These are phyloP conservation scores for Phytophthora pini DNA, from an alignment of 352 stramenopile genomes.

Conservation along the genomic window DNA sequence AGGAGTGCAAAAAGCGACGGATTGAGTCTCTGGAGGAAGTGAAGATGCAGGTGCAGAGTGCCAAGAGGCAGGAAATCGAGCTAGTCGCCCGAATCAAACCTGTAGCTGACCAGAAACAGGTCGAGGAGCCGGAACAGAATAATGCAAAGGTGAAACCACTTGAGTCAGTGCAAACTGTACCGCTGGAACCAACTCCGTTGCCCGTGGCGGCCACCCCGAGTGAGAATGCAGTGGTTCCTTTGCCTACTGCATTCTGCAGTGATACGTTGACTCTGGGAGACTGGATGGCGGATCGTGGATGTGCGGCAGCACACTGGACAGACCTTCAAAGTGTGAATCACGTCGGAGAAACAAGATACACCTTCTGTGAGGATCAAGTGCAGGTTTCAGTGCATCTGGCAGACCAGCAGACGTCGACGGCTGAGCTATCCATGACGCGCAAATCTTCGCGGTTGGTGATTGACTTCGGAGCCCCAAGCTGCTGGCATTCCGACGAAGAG, in stretches of 20 bases:
- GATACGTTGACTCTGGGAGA: conserved; percentile 19
- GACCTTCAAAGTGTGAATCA: conserved; percentile 15
- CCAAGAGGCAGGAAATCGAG: conserved; percentile 20
- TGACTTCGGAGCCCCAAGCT: conserved; percentile 63
- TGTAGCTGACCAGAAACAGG: background rate
- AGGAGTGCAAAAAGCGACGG: conserved; percentile 28
- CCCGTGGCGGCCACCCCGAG: background rate
- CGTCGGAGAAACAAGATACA: conserved; percentile 17
- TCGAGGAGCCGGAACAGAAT: conserved; percentile 1
- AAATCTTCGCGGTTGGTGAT: conserved; percentile 41
- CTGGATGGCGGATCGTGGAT: conserved; percentile 17
- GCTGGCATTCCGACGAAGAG: conserved; percentile 44
- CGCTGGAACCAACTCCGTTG: conserved; percentile 18
- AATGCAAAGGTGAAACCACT: background rate
- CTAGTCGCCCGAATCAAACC: too few relatives aligned
- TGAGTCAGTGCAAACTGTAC: conserved; percentile 10
- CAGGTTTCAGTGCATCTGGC: conserved; percentile 19
- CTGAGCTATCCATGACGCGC: conserved; percentile 26
- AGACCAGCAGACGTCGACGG: conserved; percentile 23
- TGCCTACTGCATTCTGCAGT: conserved; percentile 16
- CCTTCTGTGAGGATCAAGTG: conserved; percentile 23
- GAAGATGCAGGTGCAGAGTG: conserved; percentile 4
- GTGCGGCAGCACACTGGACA: conserved; percentile 8
- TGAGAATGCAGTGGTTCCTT: background rate
- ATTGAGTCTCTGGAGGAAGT: conserved; percentile 26